phyloP scores from a whole-genome alignment of 208 protist species.

The Leishmania tarentolae region DNA sequence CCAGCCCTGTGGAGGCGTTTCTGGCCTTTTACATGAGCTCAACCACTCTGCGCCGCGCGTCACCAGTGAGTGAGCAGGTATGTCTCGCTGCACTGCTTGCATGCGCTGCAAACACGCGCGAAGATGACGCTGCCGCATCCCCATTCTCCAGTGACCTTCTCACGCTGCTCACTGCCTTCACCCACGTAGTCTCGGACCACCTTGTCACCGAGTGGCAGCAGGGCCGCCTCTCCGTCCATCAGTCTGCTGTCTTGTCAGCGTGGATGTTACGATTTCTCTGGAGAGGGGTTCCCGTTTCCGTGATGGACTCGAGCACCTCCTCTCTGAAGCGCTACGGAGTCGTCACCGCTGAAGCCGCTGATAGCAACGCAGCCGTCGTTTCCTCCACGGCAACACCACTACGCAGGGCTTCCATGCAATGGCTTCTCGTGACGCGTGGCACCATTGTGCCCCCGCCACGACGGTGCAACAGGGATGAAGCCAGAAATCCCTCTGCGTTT shows the following conservation, averaged over 20 bases:
- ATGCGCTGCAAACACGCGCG: constrained; percentile 12
- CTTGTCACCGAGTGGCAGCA: constrained; percentile 26
- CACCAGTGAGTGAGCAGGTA: constrained; percentile 22
- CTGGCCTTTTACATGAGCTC: constrained; percentile 28
- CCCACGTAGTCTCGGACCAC: constrained; percentile 12
- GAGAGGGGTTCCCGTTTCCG: background rate
- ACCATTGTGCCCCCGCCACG: constrained; percentile 2
- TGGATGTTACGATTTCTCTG: constrained; percentile 16
- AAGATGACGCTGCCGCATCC: background rate
- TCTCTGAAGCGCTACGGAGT: constrained; percentile 4
- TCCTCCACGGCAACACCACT: background rate
- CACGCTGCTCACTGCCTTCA: constrained; percentile 27
- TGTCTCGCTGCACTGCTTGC: constrained; percentile 28
- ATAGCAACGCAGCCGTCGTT: background rate
- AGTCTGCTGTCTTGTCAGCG: constrained; percentile 8
- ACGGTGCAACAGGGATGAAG: background rate
- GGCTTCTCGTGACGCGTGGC: constrained; percentile 13
- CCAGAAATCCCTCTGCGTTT: too few relatives aligned
- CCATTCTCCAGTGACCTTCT: constrained; percentile 10
- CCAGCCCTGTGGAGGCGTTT: constrained; percentile 15
- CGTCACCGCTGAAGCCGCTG: background rate
- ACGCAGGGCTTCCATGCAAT: constrained; percentile 11
- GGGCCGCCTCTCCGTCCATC: background rate
- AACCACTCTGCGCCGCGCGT: constrained; percentile 13
- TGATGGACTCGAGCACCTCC: background rate